A percentile compares a stretch with the other conserved stretches of the same genome.
These are phyloP conservation scores for Datisca glomerata DNA, from an alignment of 306 rosid genomes.

Conservation along the genomic window DNA sequence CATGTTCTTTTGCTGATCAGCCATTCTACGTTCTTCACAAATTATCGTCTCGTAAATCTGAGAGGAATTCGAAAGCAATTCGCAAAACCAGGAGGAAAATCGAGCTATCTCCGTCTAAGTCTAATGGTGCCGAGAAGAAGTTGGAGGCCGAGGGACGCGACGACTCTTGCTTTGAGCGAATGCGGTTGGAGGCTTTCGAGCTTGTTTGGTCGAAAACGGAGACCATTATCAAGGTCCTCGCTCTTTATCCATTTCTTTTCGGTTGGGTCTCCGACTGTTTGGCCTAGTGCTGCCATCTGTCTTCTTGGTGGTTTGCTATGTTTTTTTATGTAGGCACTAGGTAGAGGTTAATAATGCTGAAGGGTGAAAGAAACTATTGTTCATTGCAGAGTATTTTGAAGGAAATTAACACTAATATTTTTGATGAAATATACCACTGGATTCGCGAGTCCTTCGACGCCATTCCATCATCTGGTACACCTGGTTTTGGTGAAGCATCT, in stretches of 20 bases:
- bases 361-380: no score
- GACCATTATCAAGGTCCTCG: conserved; percentile 72
- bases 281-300: background rate
- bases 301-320: background rate
- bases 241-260: background rate
- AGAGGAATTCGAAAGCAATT: conserved; percentile 22
- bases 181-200: conserved; percentile 38
- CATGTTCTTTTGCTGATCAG: conserved; percentile 16
- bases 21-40: conserved; percentile 71
- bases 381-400: conserved; percentile 44
- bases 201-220: conserved; percentile 60
- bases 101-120: conserved; percentile 28
- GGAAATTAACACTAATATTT: conserved; percentile 42
- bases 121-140: conserved; percentile 18
- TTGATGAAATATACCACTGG: conserved; percentile 55
- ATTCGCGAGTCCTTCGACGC: conserved; percentile 41
- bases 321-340: background rate
- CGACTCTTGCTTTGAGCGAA: conserved; percentile 14
- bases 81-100: conserved; percentile 35
- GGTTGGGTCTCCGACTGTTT: no score
- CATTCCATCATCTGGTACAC: conserved; percentile 30
- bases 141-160: conserved; percentile 25
- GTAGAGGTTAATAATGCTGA: background rate
- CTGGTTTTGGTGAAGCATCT: conserved; percentile 37
- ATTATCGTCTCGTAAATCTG: conserved; percentile 30